Conservation (phyloP, 805 yeast species). For the Ogataea pignaliae region DNA sequence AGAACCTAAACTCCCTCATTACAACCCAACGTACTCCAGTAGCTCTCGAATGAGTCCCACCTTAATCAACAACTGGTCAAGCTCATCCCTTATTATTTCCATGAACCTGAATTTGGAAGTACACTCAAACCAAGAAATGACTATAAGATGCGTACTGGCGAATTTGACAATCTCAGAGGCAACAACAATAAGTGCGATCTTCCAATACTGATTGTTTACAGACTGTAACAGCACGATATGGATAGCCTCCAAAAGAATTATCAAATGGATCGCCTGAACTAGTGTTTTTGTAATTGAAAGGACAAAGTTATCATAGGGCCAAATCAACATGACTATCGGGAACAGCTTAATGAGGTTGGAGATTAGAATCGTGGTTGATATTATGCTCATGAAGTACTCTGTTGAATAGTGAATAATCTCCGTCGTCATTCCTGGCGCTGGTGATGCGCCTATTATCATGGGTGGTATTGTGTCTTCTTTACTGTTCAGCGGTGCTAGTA, state of each 20-base stretch:
- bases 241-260: conserved; percentile 29
- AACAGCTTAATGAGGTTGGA: conserved; percentile 78
- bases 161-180: conserved; percentile 20
- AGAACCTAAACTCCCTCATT: neutral
- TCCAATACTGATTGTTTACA: conserved; percentile 26
- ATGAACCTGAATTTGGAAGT: conserved; percentile 16
- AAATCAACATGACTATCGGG: conserved; percentile 89
- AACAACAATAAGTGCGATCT: conserved; percentile 23
- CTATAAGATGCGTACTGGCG: conserved; percentile 18
- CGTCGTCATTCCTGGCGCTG: conserved; percentile 1
- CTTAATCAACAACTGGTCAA: conserved; percentile 21
- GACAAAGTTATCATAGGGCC: conserved; percentile 90
- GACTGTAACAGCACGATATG: conserved; percentile 27
- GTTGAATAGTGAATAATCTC: conserved; percentile 32
- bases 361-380: conserved; percentile 66
- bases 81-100: conserved; percentile 22
- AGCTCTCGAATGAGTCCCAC: conserved; percentile 19
- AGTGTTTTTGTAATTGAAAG: conserved; percentile 33
- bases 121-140: conserved; percentile 14
- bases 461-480: too few species aligned
- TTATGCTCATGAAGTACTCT: conserved; percentile 31
- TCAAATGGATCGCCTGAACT: conserved; percentile 28
- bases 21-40: conserved; percentile 6
- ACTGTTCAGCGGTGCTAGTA: too few species aligned
- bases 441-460: too few species aligned